Evolutionary conservation across 257 asterid species (phyloP).

Genomic region (Thymus quinquecostatus): DNA sequence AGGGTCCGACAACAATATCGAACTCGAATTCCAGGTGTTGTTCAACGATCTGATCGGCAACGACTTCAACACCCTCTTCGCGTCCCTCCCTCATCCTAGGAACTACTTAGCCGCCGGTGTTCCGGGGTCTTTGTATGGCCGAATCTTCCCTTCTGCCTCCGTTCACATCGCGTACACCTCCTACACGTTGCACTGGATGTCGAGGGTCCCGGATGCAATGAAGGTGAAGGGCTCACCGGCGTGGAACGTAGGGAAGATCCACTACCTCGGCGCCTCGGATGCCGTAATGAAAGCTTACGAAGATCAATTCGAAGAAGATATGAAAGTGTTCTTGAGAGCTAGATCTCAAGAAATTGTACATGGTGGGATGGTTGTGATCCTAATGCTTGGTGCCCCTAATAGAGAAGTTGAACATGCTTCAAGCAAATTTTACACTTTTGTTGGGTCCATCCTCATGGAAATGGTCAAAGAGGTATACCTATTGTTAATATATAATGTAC

Average conservation of each 20-base stretch:
- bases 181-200: background rate
- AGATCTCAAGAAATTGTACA: background rate
- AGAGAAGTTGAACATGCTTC: background rate
- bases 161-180: background rate
- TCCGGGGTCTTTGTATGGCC: background rate
- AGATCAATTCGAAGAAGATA: background rate
- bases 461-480: constrained; percentile 4
- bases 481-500: no score
- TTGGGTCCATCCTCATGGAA: background rate
- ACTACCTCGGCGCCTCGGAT: background rate
- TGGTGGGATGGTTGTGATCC: background rate
- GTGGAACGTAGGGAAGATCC: background rate
- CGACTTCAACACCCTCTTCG: constrained; percentile 15
- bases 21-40: background rate
- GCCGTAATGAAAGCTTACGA: background rate
- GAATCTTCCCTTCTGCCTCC: background rate
- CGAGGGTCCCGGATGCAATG: background rate
- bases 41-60: background rate
- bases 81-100: background rate
- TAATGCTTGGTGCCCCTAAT: background rate
- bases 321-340: background rate
- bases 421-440: background rate
- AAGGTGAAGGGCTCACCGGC: background rate
- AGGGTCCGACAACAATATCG: background rate
- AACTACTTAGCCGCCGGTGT: background rate